Evolutionary conservation across 2,329 filamentous ascomycete species (phyloP), one percentile per base, ranked within the genome.

Genomic region (Cyanodermella asteris): DNA sequence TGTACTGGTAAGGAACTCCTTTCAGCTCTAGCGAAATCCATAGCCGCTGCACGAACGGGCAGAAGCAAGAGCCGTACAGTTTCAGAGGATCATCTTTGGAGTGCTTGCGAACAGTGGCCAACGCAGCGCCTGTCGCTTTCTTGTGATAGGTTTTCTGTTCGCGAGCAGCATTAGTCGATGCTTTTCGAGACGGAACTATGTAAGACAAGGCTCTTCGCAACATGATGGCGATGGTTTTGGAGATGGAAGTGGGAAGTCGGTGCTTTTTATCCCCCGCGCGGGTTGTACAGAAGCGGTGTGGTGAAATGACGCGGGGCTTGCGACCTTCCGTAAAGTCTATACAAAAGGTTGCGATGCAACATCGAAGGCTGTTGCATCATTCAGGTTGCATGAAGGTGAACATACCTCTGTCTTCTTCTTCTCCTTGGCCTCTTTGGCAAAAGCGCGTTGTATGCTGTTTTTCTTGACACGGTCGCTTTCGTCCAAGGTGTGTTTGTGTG

Each of bases 11-110:
- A 18, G 64, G 53, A 6, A 87, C 58, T 11, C 65, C 61, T 44
- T 87, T 87, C 38, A 70, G 57, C 45, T 91, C 78, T 18, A 91
- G 58, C 1, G 78, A 74, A 34, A 91, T 87, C 80, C 80, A 91
- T 14, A 87, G 74, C 11, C 78, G 67, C 43, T 90, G 78, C 2
- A 80, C 78, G 42, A 84, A 87, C 14, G 78, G 78, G 40, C 73
- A 90, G 45, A 81, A 87, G 43, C 75, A 82, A 37, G 72, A 74
- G 15, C 76, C 76, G 42, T 73, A 90, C 2, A 91, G 54, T 46
- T 80, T 82, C 24, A 90, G 47, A 6, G 72, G 64, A 32, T 64
- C 55, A 5, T 80, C 72, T 31, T 64, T 64, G n/a, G 61, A 56
- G 38, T 78, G 80, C 26, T 61, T 69, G 40, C 67, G 65, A 6